Evolutionary conservation across 2,329 filamentous ascomycete genomes (phyloP), one percentile per base, ranked within the genome.

Genomic region (Pseudofabraea citricarpa): DNA sequence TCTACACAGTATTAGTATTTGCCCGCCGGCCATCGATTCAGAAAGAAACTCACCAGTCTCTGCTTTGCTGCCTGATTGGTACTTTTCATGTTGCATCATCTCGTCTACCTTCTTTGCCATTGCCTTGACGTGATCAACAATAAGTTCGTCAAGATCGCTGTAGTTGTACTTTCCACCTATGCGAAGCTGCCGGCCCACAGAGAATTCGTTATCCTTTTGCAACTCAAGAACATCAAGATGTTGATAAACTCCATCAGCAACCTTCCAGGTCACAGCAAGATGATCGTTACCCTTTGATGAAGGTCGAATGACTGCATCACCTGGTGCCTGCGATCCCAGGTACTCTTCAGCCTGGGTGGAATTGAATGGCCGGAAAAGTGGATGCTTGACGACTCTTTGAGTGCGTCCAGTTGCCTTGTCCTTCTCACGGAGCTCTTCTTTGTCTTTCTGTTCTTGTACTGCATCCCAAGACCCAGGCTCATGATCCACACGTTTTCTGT

Each of bases 61-160:
- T 48, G 81, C 74, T 59, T 84, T 84, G 49, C 81, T 90, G 47
- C 85, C 83, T 50, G 80, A 80, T 68, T 95, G 89, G 72, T 87
- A 98, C 66, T 95, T 95, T 63, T 97, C 91, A 64, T 96, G 85
- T 53, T 85, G 80, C 75, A 89, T 93, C 73, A 98, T 83, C 72
- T 98, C 91, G 53, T 95, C 89, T 40, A 97, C 91, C 74, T 98
- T 98, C 67, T 85, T 87, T 15, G 90, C 87, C 93, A 97, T 98
- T 41, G 90, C 88, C 70, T 95, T 93, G 61, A 98, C 88, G 62
- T 98, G 93, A 59, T 93, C 87, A 61, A 95, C 90, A 54, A 98
- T 97, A 69, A 98, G 68, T 64, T 98, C 93, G 67, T 98, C 93
- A 48, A 98, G 73, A 83, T 98, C 93, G 48, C 82, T 89, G 70